Evolutionary conservation across 2,329 filamentous ascomycete genomes (phyloP), one percentile per base, ranked within the genome.

Genomic region (Fusarium chlamydosporum): DNA sequence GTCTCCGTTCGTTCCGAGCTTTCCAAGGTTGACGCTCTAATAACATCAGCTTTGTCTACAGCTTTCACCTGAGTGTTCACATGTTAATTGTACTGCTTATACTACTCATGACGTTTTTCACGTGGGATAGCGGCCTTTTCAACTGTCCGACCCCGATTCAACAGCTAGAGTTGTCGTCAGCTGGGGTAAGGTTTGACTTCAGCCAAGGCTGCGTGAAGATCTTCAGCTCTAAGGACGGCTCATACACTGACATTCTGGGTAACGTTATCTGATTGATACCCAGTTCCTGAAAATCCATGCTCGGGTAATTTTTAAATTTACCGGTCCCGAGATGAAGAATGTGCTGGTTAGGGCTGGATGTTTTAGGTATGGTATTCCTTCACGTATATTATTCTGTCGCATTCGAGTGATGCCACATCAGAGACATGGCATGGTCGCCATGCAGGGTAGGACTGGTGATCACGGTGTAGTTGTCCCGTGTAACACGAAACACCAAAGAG

Each of bases 81-180:
- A 26, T 50, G 38, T 34, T 13, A 18, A 29, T n/a, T 13, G 13
- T 6, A 23, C 26, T 38, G 16, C 5, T 42, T 7, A 15, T 9
- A 18, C 29, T 40, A 29, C 40, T 47, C 13, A 55, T 65, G 62
- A 55, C 61, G 62, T 46, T 31, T 42, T 11, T 13, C 1, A 4
- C 47, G 26, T 38, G 37, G 4, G 38, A n/a, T 8, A 4, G 16
- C 61, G 53, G 61, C 3, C 23, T 60, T 60, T 38, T 27, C 2
- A 43, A 65, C 15, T 65, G 52, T 48, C 60, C 61, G 53, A 29
- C 20, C 15, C n/a, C 16, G 20, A 27, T 10, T 38, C 13, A 13
- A 38, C 13, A 15, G 42, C 18, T 34, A 7, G 11, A 5, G 18
- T 18, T 23, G 55, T 40, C 15, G 46, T 52, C 13, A 50, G 31